phyloP scores from a whole-genome alignment of 306 rosid species.

The Astragalus glycyphyllos region DNA sequence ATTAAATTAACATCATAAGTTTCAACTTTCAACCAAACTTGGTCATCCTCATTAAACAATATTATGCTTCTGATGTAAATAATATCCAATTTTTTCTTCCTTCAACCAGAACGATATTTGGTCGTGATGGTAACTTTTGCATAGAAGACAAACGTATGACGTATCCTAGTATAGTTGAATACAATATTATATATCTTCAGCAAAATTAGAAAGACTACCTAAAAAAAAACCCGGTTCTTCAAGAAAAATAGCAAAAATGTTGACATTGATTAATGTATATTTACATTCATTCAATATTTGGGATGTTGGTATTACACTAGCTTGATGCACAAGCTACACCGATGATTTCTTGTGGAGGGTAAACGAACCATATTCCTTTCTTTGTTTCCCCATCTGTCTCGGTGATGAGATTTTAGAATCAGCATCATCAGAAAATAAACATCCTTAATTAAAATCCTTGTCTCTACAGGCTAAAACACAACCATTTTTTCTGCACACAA shows the following conservation, averaged over 20 bases:
- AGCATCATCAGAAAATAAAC: background rate
- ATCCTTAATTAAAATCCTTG: background rate
- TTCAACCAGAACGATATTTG: too few species aligned
- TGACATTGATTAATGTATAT: conserved; percentile 17
- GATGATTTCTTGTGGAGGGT: conserved; percentile 8
- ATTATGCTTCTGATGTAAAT: too few species aligned
- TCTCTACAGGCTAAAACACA: conserved; percentile 56
- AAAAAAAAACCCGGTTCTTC: background rate
- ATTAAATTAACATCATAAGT: too few species aligned
- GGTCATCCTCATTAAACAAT: background rate
- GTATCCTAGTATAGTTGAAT: too few species aligned
- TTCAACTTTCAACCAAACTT: background rate
- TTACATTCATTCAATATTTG: conserved; percentile 15
- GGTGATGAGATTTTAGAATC: background rate
- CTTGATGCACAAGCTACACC: conserved; percentile 2
- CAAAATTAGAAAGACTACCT: background rate
- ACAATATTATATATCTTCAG: background rate
- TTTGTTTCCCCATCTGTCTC: background rate
- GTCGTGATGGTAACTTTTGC: too few species aligned
- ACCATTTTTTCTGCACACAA: conserved; percentile 69
- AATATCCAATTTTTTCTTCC: too few species aligned
- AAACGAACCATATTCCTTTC: background rate
- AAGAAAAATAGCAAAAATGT: conserved; percentile 13
- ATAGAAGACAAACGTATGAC: too few species aligned
- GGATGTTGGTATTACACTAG: background rate